phyloP scores from a whole-genome alignment of 345 rosid genomes.

The Rhizophora mangle region DNA sequence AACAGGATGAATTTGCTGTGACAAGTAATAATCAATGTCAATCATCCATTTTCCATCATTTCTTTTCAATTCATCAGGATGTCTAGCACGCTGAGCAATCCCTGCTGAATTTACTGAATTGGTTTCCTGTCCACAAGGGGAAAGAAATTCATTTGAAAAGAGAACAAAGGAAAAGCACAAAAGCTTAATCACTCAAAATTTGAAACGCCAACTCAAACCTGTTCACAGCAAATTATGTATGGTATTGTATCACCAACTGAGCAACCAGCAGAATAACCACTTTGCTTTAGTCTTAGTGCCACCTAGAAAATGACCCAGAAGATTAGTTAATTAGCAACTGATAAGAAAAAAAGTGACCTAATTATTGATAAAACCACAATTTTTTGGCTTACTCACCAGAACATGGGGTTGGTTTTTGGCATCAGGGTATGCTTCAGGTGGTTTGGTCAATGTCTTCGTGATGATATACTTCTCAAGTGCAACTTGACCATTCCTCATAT shows the following conservation, averaged over 20 bases:
- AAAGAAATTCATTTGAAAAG: background rate
- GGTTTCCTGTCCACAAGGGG: conserved; percentile 47
- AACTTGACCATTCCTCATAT: conserved; percentile 89
- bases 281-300: conserved; percentile 84
- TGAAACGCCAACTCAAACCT: conserved; percentile 46
- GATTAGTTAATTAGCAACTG: conserved; percentile 17
- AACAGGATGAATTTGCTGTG: conserved; percentile 99
- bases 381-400: conserved; percentile 46
- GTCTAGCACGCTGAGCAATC: conserved; percentile 90
- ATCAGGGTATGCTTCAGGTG: conserved; percentile 95
- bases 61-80: conserved; percentile 87
- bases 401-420: conserved; percentile 95
- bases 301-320: conserved; percentile 53
- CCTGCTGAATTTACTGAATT: conserved; percentile 61
- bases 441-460: conserved; percentile 90
- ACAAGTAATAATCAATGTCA: conserved; percentile 91
- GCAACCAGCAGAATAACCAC: conserved; percentile 77
- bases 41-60: conserved; percentile 85
- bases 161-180: background rate
- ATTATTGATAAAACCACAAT: background rate
- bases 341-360: conserved; percentile 6
- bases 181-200: conserved; percentile 7
- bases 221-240: conserved; percentile 87
- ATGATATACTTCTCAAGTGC: conserved; percentile 89
- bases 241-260: conserved; percentile 84